Evolutionary conservation across 2,329 filamentous ascomycete species (phyloP), one percentile per base, ranked within the genome.

Genomic region (Sporothrix phasma): DNA sequence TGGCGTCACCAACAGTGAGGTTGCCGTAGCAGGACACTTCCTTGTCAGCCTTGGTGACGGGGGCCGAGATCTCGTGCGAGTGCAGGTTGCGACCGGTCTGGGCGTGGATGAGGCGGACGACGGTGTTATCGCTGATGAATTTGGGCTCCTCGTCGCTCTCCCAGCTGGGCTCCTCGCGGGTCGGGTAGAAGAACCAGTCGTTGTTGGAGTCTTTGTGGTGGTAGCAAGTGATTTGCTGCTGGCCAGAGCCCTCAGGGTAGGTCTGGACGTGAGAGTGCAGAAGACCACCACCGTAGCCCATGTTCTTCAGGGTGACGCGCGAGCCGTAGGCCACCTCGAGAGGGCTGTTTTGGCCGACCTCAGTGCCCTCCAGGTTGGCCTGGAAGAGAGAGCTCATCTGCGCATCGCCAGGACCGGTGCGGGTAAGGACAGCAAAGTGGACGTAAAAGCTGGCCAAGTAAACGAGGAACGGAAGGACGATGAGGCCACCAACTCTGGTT

Each of bases 311-410:
- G 0, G 94, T 99, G 8, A 88, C 89, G 65, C 89, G 86, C 41
- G 94, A 99, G 29, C 95, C 94, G 68, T 89, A 81, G 5, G 92
- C 93, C 68, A 99, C 81, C 73, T 99, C 94, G 17, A 99, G 83
- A 24, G 95, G 94, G 72, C 92, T 97, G 75, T 96, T 89, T 75
- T 90, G 92, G 72, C 93, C 93, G 67, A 99, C 93, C 68, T 95
- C 89, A 11, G 93, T 97, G 29, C 94, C 94, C 71, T 86, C 88
- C 43, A 99, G 83, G 73, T 99, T 99, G 56, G 95, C 94, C 76
- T 99, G 94, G 84, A 99, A 99, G 60, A 99, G 85, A 29, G 94
- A 99, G 79, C 92, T 97, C 94, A 99, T 99, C 77, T 99, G 94
- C n/a, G 94, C 94, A 79, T 99, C 94, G 63, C 94, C 94, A 7